Percentiles rank a stretch among this genome's conserved stretches.
These are phyloP conservation scores for Neurospora sp. DNA, from an alignment of 495 filamentous ascomycete species.

Conservation along the genomic window DNA sequence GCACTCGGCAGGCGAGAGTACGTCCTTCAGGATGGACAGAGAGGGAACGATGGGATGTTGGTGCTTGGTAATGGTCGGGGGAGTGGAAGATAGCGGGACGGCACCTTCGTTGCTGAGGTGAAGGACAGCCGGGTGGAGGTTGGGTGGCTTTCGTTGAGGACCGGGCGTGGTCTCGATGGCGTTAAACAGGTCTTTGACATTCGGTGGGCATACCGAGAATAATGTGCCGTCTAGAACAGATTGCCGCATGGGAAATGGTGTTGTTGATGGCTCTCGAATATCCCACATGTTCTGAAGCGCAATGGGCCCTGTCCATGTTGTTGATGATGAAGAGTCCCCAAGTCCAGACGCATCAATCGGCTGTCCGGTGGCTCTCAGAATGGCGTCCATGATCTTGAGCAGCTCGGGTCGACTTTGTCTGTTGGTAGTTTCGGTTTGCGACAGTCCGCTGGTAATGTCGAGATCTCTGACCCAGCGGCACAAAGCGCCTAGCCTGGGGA, in stretches of 20 bases:
- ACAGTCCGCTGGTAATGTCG: conserved; percentile 35
- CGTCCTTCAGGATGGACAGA: conserved; percentile 26
- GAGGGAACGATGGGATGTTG: conserved; percentile 32
- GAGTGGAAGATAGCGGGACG: conserved; percentile 19
- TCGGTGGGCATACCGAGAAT: conserved; percentile 9
- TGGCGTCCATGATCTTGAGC: conserved; percentile 31
- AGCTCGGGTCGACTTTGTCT: conserved; percentile 9
- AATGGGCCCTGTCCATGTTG: conserved; percentile 11
- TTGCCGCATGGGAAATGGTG: neutral
- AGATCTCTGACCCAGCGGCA: conserved; percentile 41
- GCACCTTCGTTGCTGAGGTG: conserved; percentile 27
- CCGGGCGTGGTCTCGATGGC: conserved; percentile 36
- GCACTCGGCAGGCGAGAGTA: conserved; percentile 32
- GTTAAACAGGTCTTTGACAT: conserved; percentile 16
- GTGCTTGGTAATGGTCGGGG: conserved; percentile 20
- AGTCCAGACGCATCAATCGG: conserved; percentile 20
- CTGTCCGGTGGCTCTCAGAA: conserved; percentile 28
- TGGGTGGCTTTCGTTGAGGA: conserved; percentile 35
- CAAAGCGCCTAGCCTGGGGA: conserved; percentile 35
- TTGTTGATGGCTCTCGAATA: conserved; percentile 9
- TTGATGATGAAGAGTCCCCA: conserved; percentile 3
- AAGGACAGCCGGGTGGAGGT: conserved; percentile 36
- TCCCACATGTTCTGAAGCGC: conserved; percentile 26
- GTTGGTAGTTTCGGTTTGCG: conserved; percentile 3
- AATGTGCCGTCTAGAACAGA: conserved; percentile 27